phyloP scores from a whole-genome alignment of 768 basidiomycete species.

The Sporobolomyces roseus region DNA sequence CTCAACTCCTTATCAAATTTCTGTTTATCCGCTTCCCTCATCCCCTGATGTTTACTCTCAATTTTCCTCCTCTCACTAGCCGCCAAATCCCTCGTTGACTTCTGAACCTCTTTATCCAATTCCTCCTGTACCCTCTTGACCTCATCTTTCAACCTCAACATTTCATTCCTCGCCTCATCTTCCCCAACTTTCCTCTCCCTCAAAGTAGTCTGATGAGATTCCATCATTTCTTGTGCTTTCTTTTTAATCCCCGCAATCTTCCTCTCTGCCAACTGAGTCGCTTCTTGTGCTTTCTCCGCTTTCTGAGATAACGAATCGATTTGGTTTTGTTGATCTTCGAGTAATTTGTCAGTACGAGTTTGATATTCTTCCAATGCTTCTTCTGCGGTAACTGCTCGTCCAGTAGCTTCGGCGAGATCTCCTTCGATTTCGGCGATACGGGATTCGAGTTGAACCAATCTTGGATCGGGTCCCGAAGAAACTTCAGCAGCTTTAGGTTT shows the following conservation, averaged over 20 bases:
- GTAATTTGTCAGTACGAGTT: not conserved
- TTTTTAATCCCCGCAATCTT: not conserved
- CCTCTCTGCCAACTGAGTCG: not conserved
- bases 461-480: not conserved
- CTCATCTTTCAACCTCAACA: constrained; percentile 1
- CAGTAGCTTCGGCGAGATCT: not conserved
- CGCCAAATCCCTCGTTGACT: not conserved
- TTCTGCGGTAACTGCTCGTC: not conserved
- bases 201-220: not conserved
- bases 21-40: not conserved
- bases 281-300: not conserved
- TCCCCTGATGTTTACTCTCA: not conserved
- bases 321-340: not conserved
- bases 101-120: not conserved
- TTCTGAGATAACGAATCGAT: not conserved
- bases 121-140: not conserved
- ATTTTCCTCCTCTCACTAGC: not conserved
- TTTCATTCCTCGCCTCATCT: constrained; percentile 7
- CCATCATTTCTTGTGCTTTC: not conserved
- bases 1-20: not conserved
- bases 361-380: not conserved
- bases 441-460: not conserved
- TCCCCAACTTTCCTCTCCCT: not conserved
- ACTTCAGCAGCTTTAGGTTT: not conserved
- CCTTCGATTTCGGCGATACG: not conserved